Conservation (phyloP, 768 basidiomycete genomes). For the Hydnum rufescens region DNA sequence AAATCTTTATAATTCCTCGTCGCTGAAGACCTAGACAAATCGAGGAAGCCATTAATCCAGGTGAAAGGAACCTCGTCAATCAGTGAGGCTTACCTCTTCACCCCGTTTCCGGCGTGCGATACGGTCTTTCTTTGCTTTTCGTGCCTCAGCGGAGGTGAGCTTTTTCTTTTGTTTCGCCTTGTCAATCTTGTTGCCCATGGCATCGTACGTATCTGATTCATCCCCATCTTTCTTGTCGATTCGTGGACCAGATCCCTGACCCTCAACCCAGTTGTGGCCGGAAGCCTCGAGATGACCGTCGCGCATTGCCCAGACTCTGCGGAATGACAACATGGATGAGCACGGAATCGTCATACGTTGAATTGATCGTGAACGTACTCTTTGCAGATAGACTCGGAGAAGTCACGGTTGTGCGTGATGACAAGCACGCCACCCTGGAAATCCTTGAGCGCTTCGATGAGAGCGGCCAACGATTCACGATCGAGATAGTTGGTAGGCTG, state of each 20-base stretch:
- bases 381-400: conserved; percentile 93
- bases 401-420: conserved; percentile 97
- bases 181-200: conserved; percentile 96
- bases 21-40: not conserved
- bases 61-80: conserved; percentile 16
- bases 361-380: too few species aligned
- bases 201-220: conserved; percentile 83
- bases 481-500: conserved; percentile 72
- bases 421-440: conserved; percentile 98
- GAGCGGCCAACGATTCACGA: conserved; percentile 95
- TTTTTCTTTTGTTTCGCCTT: conserved; percentile 66
- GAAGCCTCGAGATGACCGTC: conserved; percentile 92
- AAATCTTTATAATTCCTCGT: not conserved
- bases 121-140: conserved; percentile 95
- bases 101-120: conserved; percentile 78
- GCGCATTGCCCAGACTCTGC: conserved; percentile 97
- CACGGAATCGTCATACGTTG: too few species aligned
- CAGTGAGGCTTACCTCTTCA: conserved; percentile 39
- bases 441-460: conserved; percentile 93
- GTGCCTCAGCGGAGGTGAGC: conserved; percentile 56
- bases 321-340: too few species aligned
- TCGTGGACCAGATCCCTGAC: conserved; percentile 83
- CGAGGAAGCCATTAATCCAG: conserved; percentile 10
- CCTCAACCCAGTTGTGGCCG: conserved; percentile 99
- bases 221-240: conserved; percentile 90